Percentiles rank a stretch among this genome's conserved stretches.
phyloP scores from a whole-genome alignment of 2,329 filamentous ascomycete genomes.

The Exophiala mesophila region DNA sequence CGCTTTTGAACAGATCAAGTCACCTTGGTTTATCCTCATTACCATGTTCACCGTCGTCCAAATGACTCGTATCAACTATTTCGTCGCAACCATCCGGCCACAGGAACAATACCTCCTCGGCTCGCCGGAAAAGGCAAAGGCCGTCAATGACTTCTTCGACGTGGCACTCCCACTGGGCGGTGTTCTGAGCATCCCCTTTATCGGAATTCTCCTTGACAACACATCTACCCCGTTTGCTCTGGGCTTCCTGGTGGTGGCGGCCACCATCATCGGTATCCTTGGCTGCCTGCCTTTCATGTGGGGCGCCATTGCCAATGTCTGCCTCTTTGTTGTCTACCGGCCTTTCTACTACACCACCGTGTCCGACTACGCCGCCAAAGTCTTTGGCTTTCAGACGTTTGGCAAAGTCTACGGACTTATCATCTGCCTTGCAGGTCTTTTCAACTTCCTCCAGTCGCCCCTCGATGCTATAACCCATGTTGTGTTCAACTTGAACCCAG shows the following conservation, averaged over 20 bases:
- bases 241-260: conserved; percentile 61
- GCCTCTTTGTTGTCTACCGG: conserved; percentile 54
- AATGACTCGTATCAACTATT: conserved; percentile 85
- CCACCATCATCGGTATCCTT: conserved; percentile 70
- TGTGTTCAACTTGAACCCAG: conserved; percentile 65
- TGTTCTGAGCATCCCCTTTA: conserved; percentile 79
- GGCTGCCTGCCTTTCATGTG: conserved; percentile 67
- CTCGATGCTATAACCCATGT: conserved; percentile 74
- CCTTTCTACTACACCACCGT: conserved; percentile 27
- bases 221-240: conserved; percentile 69
- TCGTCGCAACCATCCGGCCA: conserved; percentile 76
- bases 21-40: conserved; percentile 80
- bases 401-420: conserved; percentile 91
- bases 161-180: conserved; percentile 78
- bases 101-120: conserved; percentile 75
- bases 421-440: conserved; percentile 76
- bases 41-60: conserved; percentile 73
- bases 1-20: conserved; percentile 66
- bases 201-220: conserved; percentile 73
- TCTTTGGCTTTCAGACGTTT: conserved; percentile 87
- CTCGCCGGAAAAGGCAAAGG: conserved; percentile 55
- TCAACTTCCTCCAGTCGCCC: conserved; percentile 78
- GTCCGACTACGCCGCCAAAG: conserved; percentile 78
- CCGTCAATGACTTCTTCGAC: conserved; percentile 81
- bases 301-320: conserved; percentile 67